Conservation (phyloP, 495 filamentous ascomycete species). For the Apodospora peruviana region DNA sequence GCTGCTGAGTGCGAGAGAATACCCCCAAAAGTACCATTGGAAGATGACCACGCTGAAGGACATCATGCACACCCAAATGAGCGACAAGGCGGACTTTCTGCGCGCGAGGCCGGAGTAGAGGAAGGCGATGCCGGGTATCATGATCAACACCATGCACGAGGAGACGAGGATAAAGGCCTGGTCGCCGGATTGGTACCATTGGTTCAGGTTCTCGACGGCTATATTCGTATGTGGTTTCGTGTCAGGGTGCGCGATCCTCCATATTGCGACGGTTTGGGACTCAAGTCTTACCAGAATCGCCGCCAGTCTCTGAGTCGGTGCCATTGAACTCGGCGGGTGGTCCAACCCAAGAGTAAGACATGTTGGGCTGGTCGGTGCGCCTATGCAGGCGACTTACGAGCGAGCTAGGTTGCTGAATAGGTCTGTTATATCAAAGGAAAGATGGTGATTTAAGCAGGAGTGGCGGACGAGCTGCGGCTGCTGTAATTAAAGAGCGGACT, state of each 20-base stretch:
- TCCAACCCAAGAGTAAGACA: conserved; percentile 82
- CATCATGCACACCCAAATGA: conserved; percentile 93
- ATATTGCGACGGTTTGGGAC: not conserved
- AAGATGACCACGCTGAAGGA: conserved; percentile 84
- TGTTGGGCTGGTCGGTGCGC: conserved; percentile 17
- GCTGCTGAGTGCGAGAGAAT: conserved; percentile 85
- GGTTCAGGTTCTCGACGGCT: conserved; percentile 78
- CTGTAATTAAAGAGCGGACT: not conserved
- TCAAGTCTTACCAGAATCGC: conserved; percentile 76
- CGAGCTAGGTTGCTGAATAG: not conserved
- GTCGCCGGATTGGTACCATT: conserved; percentile 64
- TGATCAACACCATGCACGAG: conserved; percentile 91
- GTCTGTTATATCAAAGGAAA: not conserved
- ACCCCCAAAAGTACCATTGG: conserved; percentile 99
- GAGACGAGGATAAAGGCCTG: conserved; percentile 85
- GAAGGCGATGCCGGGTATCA: conserved; percentile 93
- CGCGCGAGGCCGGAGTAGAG: conserved; percentile 98
- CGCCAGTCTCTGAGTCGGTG: conserved; percentile 64
- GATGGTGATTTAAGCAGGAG: not conserved
- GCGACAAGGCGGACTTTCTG: conserved; percentile 87
- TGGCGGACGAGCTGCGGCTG: not conserved
- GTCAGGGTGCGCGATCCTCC: not conserved
- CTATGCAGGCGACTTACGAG: not conserved
- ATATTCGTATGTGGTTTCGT: conserved; percentile 5
- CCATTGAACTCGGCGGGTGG: conserved; percentile 70